Conservation (phyloP, 2,329 filamentous ascomycete species). For the Penicillium sp. region DNA sequence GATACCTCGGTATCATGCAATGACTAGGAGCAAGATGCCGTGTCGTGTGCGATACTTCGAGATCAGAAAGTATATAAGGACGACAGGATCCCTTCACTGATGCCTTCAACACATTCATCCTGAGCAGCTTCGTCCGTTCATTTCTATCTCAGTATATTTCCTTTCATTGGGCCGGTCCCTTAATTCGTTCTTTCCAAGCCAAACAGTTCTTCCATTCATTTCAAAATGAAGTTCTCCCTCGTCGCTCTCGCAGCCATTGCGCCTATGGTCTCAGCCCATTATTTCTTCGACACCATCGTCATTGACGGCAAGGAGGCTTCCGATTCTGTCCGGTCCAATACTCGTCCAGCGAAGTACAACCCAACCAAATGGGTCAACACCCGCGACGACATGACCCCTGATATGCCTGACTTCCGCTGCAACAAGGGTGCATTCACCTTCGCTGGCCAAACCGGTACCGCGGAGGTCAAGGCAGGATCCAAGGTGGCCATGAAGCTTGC, state of each 20-base stretch:
- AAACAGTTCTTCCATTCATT: background rate
- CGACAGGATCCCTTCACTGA: background rate
- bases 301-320: conserved; percentile 7
- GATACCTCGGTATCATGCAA: background rate
- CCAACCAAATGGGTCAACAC: conserved; percentile 11
- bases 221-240: background rate
- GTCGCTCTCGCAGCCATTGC: background rate
- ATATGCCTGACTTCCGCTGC: background rate
- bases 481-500: conserved; percentile 18
- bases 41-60: background rate
- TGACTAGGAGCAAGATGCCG: background rate
- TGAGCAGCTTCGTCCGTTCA: background rate
- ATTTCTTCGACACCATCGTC: conserved; percentile 12
- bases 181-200: background rate
- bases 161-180: background rate
- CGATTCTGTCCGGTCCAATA: conserved; percentile 4
- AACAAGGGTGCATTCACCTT: background rate
- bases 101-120: background rate
- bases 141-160: background rate
- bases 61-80: background rate
- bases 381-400: conserved; percentile 1
- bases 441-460: conserved; percentile 6
- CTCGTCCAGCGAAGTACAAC: conserved; percentile 7
- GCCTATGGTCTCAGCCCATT: conserved; percentile 9
- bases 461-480: conserved; percentile 12